phyloP scores from a whole-genome alignment of 345 rosid species.

The Eucalyptus sp. region DNA sequence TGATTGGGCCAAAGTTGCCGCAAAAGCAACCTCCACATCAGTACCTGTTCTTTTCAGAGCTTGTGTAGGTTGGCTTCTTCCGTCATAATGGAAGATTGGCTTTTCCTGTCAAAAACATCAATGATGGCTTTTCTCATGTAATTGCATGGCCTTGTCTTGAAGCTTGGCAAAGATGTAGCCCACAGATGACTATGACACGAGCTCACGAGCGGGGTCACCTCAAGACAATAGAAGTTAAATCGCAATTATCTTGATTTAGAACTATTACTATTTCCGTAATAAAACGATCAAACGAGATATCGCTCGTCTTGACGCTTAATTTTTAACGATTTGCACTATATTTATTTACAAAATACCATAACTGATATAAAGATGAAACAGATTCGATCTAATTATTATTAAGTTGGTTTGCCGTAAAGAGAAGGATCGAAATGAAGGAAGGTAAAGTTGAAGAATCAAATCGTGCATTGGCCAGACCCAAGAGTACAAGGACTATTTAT shows the following conservation, averaged over 20 bases:
- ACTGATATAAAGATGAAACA: background rate
- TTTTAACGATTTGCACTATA: fast-evolving
- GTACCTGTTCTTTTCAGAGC: background rate
- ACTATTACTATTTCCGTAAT: background rate
- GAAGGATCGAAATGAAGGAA: background rate
- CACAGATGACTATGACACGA: background rate
- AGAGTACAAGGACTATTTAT: background rate
- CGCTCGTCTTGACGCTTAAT: background rate
- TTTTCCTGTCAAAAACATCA: background rate
- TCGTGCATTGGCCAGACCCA: background rate
- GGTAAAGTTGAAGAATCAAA: background rate
- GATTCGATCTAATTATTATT: background rate
- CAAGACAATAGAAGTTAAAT: background rate
- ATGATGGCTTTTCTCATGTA: background rate
- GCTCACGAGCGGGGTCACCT: background rate
- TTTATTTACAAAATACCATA: background rate
- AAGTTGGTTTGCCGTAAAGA: fast-evolving
- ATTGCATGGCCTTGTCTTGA: background rate
- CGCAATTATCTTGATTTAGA: background rate
- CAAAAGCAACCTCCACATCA: background rate
- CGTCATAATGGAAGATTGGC: background rate
- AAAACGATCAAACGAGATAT: fast-evolving
- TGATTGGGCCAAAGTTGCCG: background rate
- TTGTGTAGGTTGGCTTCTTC: background rate
- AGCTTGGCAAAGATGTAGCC: background rate